Evolutionary conservation across 768 basidiomycete genomes (phyloP), one percentile per base, ranked within the genome.

Genomic region (Glaciozyma antarctica): DNA sequence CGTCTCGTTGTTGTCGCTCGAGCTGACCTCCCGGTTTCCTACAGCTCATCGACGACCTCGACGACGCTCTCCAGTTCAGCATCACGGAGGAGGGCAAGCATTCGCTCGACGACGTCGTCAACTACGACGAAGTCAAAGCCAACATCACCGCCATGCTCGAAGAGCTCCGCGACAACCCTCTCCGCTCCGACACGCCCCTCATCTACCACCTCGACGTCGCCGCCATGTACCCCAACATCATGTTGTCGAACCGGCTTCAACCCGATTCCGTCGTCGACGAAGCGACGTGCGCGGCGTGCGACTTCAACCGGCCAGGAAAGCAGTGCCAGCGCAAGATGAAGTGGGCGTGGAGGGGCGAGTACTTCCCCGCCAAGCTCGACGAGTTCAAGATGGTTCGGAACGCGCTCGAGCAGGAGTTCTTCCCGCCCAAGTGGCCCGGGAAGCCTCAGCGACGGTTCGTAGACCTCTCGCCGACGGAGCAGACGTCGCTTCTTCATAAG

Each of bases 221-320:
- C 3, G 95, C 95, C 68, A 99, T 99, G 95, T 98, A 99, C 76
- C 95, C 95, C 63, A 99, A 98, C 77, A 98, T 99, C 83, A 99
- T 99, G 95, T 86, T 99, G 80, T 97, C 93, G 22, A 99, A 99
- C 75, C 89, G 95, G 43, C 82, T 99, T 3, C 95, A 99, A 72
- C 95, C 95, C 3, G 95, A 99, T 77, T 95, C 95, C 2, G 88
- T 98, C 79, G 87, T 97, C 15, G 90, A 93, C 73, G 95, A 98
- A 76, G 85, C 94, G 24, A 87, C 86, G 22, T 99, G 95, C 74
- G 95, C 95, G 1, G 92, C 97, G 2, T 99, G 95, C 78, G 95
- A 99, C 77, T 98, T 87, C 76, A 99, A 99, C 73, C 84, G 93
- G 13, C 93, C 95, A 0, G 90, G 89, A 26, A 99, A 99, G 79